Evolutionary conservation across 2,329 filamentous ascomycete species (phyloP).

Genomic region (Arthrobotrys musiformis): DNA sequence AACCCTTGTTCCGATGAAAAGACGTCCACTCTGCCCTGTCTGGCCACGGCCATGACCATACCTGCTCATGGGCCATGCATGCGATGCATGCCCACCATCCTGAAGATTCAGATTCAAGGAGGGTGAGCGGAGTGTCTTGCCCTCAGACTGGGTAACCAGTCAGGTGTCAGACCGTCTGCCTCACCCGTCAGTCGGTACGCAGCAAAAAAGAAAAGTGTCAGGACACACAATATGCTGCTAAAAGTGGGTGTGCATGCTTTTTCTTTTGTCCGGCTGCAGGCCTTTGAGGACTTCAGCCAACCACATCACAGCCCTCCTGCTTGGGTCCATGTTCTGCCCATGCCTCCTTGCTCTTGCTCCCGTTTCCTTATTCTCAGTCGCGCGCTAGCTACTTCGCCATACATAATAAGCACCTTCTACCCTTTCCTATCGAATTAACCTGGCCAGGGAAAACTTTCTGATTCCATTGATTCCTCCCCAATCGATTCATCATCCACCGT

Average conservation of each 20-base stretch:
- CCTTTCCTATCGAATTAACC: slow-evolving; percentile 55
- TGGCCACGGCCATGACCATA: background rate
- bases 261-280: slow-evolving; percentile 15
- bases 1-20: slow-evolving; percentile 4
- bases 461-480: slow-evolving; percentile 31
- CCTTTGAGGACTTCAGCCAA: slow-evolving; percentile 14
- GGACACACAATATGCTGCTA: slow-evolving; percentile 18
- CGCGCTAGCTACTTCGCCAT: slow-evolving; percentile 55
- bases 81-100: background rate
- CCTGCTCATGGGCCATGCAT: too few species aligned
- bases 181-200: slow-evolving; percentile 55
- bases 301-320: slow-evolving; percentile 45
- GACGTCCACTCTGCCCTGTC: background rate
- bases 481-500: slow-evolving; percentile 16
- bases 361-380: slow-evolving; percentile 52
- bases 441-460: slow-evolving; percentile 48
- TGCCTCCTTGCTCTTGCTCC: slow-evolving; percentile 46
- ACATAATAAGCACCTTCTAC: slow-evolving; percentile 56
- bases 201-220: slow-evolving; percentile 47
- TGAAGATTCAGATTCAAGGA: slow-evolving; percentile 16
- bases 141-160: slow-evolving; percentile 56
- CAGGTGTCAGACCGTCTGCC: slow-evolving; percentile 56
- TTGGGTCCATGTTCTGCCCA: slow-evolving; percentile 42
- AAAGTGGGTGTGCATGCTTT: slow-evolving; percentile 54
- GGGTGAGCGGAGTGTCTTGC: slow-evolving; percentile 56